Evolutionary conservation across 768 basidiomycete genomes (phyloP).

Genomic region (Boletus pseudopeckii): DNA sequence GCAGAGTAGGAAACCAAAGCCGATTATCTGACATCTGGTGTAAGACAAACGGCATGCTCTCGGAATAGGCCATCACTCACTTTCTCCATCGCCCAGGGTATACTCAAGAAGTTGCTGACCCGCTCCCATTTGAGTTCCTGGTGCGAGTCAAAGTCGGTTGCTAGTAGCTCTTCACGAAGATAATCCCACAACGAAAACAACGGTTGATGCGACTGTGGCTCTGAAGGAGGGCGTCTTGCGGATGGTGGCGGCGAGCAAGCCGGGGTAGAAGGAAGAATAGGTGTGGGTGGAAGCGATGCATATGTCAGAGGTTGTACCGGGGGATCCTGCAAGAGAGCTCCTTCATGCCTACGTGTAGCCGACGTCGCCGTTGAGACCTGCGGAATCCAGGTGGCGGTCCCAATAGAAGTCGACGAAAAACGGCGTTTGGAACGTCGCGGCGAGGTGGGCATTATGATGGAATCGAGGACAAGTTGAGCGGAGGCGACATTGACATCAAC

Average conservation of each 20-base stretch:
- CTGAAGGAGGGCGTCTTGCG: conserved; percentile 12
- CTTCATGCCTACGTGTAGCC: conserved; percentile 15
- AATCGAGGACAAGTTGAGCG: neutral
- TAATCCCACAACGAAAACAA: conserved; percentile 93
- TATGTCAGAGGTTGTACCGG: conserved; percentile 48
- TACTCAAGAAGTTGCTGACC: conserved; percentile 91
- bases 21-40: conserved; percentile 59
- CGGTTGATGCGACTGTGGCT: conserved; percentile 26
- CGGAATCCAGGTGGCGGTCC: conserved; percentile 22
- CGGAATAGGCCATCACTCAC: conserved; percentile 37
- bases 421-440: conserved; percentile 33
- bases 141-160: conserved; percentile 92
- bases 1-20: conserved; percentile 91
- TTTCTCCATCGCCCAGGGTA: conserved; percentile 93
- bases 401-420: conserved; percentile 30
- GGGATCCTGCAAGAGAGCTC: conserved; percentile 2
- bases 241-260: conserved; percentile 24
- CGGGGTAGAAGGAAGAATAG: conserved; percentile 51
- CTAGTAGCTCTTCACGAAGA: conserved; percentile 80
- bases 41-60: conserved; percentile 1
- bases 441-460: conserved; percentile 28
- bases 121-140: conserved; percentile 95
- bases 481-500: neutral
- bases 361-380: conserved; percentile 11
- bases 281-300: conserved; percentile 72